Evolutionary conservation across 371 early-diverging fungal species (phyloP).

Genomic region (Dentiscutata heterogama): DNA sequence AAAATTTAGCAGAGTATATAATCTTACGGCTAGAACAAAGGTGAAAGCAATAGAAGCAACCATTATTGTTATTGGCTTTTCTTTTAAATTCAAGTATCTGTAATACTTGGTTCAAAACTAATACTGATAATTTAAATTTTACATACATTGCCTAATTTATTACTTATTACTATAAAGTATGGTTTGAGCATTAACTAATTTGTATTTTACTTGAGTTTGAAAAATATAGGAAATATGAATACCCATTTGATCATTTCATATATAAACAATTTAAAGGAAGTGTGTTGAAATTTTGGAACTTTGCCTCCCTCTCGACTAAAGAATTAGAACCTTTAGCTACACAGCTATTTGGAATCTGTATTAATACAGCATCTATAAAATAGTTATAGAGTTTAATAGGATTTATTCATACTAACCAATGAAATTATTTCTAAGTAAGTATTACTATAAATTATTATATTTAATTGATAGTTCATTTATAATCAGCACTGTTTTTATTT

Average conservation of each 20-base stretch:
- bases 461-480: too few relatives aligned
- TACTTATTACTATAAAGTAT: slow-evolving; percentile 34
- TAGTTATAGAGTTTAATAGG: slow-evolving; percentile 5
- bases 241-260: slow-evolving; percentile 26
- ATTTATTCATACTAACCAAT: too few relatives aligned
- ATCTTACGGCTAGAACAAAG: neutral
- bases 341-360: slow-evolving; percentile 17
- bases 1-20: neutral
- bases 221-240: neutral
- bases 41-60: neutral
- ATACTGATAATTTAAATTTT: slow-evolving; percentile 6
- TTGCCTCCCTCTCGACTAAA: neutral
- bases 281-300: slow-evolving; percentile 15
- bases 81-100: neutral
- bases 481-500: too few relatives aligned
- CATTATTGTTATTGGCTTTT: slow-evolving; percentile 1
- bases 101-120: neutral
- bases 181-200: neutral
- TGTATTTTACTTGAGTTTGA: slow-evolving; percentile 32
- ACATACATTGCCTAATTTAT: neutral
- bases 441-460: too few relatives aligned
- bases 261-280: slow-evolving; percentile 35
- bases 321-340: slow-evolving; percentile 15
- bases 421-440: too few relatives aligned
- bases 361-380: slow-evolving; percentile 6